Base-by-base conservation (phyloP, 2,329 filamentous ascomycete species). In the Blumeria hordei region DNA sequence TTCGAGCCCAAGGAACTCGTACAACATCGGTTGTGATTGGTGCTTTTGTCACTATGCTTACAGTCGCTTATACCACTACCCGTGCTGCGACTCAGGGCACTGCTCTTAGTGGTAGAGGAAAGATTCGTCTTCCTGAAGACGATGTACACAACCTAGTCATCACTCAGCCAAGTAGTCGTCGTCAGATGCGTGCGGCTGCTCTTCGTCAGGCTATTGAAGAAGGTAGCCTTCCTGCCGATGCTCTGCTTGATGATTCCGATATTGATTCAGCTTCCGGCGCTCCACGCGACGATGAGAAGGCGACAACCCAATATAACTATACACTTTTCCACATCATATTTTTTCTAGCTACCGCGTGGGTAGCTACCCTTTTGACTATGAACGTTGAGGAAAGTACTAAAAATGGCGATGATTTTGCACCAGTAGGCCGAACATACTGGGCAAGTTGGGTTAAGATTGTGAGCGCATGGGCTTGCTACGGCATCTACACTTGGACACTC, bases 401-500 rank as follows among this genome's bases (percentile, higher is more conserved):
- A 49, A 75, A 76, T 55, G 74, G 78, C 9, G 81, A 88, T 62
- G 82, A 88, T 64, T 96, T 98, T 68, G 86, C 87, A 1, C 86
- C 90, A 0, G 90, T 98, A 3, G 92, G 92, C 18, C 76, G 92
- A 57, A 96, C 90, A 5, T 94, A 96, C 69, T 94, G 88, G 77
- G 92, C 92, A 35, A 94, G 87, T 65, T 98, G 93, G 92, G 88
- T 95, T 62, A 98, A 98, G 78, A 96, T 98, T 67, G 81, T 95
- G 55, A 94, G 88, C 68, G 82, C 90, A 16, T 98, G 92, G 92
- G 81, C 92, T 55, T 98, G 92, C 71, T 95, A 98, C 68, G 80
- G 72, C 54, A 85, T 98, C 68, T 98, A 96, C 65, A 77, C 81
- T 33, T 98, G 92, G 92, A 94, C 86, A 16, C 68, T 98, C 62